phyloP scores from a whole-genome alignment of 306 rosid genomes.

The Boehmeria nivea region DNA sequence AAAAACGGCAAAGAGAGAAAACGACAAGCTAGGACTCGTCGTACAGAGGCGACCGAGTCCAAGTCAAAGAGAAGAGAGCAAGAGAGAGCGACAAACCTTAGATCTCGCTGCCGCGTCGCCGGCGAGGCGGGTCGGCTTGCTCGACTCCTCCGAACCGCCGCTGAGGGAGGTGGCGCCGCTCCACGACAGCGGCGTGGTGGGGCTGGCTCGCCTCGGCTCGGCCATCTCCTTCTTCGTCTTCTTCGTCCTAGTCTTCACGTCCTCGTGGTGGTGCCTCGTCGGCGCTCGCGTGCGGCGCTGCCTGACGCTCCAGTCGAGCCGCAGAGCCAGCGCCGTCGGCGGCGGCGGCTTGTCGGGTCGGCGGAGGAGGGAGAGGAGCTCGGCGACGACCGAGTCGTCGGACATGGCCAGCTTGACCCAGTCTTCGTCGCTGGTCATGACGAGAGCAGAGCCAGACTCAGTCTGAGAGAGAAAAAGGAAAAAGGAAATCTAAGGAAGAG shows the following conservation, averaged over 20 bases:
- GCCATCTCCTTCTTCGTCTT: slow-evolving; percentile 13
- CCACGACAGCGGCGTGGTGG: slow-evolving; percentile 88
- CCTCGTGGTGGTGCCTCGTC: slow-evolving; percentile 11
- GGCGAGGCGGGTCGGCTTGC: slow-evolving; percentile 20
- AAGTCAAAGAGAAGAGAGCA: neutral
- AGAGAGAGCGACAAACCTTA: slow-evolving; percentile 46
- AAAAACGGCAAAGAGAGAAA: neutral
- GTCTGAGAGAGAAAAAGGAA: slow-evolving; percentile 6
- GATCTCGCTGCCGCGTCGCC: slow-evolving; percentile 52
- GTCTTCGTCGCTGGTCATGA: slow-evolving; percentile 29
- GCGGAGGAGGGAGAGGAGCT: slow-evolving; percentile 39
- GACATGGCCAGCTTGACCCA: slow-evolving; percentile 67
- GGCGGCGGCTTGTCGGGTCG: slow-evolving; percentile 15
- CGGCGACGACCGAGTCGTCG: slow-evolving; percentile 57
- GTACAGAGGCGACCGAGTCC: slow-evolving; percentile 2
- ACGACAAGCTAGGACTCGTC: slow-evolving; percentile 9
- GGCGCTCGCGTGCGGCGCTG: slow-evolving; percentile 57
- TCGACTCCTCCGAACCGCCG: slow-evolving; percentile 48
- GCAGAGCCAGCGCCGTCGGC: slow-evolving; percentile 21
- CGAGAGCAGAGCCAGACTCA: neutral
- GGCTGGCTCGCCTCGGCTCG: slow-evolving; percentile 52
- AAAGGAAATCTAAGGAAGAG: slow-evolving; percentile 1
- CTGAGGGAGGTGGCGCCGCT: slow-evolving; percentile 56
- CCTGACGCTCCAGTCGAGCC: slow-evolving; percentile 47
- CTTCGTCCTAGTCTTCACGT: neutral